Base-by-base conservation (phyloP, 2,329 filamentous ascomycete species). In the Knoxdaviesia proteae region DNA sequence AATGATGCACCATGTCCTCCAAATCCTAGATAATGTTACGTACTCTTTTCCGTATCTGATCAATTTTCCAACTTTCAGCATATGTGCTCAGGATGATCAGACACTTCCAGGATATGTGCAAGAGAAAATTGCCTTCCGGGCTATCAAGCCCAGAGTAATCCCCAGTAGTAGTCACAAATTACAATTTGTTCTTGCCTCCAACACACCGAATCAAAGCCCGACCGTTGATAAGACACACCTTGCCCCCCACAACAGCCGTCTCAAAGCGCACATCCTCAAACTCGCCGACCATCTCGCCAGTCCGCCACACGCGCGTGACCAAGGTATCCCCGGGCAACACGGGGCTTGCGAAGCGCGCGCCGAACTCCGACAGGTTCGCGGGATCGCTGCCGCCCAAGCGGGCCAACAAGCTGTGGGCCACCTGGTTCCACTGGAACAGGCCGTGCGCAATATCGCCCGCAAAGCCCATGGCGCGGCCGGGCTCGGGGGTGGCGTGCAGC, bases 381-480 rank as follows among this genome's bases (percentile, higher is more conserved):
- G 86, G 81, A 54, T 93, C 73, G 57, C 79, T 80, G 39, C 69
- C 79, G 39, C 84, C 84, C 20, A 93, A 65, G 36, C 70, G 62
- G 58, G 80, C 71, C 44, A 94, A 64, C 46, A 94, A 64, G 32
- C 71, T 76, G 54, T 88, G 83, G 10, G 72, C 73, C 2, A 81
- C 72, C 45, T 72, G 73, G 63, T 94, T 94, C 78, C 82, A 94
- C 51, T 76, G 83, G 63, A 78, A 93, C 39, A 94, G 67, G 20
- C 87, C 87, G 61, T 94, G 86, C 57, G 93, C 81, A 58, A 94
- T 94, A 51, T 75, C 67, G 34, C 86, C 86, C 32, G 84, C 83
- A 51, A 93, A 94, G 46, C 87, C 86, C 83, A 94, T 93, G 63
- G 84, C 80, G 60, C 73, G 62, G 47, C 84, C 84, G 0, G 84